Evolutionary conservation across 306 rosid species (phyloP).

Genomic region (Nissolia schottii): DNA sequence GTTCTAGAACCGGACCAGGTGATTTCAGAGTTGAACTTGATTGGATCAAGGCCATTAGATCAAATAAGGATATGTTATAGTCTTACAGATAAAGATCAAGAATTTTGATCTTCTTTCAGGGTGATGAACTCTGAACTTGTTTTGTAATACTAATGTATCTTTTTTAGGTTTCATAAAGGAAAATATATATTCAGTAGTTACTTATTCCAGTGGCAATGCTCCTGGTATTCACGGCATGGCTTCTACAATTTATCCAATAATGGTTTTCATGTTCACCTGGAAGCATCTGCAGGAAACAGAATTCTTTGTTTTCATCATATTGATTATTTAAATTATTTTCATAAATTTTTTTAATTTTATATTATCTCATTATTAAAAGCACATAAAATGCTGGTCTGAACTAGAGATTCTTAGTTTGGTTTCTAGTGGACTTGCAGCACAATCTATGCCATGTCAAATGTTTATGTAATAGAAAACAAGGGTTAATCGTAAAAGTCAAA

Average conservation of each 20-base stretch:
- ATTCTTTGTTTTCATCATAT: constrained; percentile 17
- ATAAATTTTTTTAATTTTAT: not conserved
- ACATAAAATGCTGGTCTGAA: not conserved
- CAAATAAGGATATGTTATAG: constrained; percentile 33
- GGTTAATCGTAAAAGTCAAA: too few species aligned
- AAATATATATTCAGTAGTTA: constrained; percentile 10
- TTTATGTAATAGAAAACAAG: too few species aligned
- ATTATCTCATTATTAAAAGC: not conserved
- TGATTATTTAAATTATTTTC: not conserved
- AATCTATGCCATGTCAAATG: not conserved
- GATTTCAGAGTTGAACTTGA: constrained; percentile 80
- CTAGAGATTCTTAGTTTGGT: not conserved
- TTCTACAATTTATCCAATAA: not conserved
- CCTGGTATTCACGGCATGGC: not conserved
- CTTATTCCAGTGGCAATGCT: not conserved
- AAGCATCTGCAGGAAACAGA: not conserved
- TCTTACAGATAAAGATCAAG: not conserved
- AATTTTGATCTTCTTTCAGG: constrained; percentile 14
- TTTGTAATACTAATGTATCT: constrained; percentile 25
- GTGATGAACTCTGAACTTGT: not conserved
- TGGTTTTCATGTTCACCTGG: not conserved
- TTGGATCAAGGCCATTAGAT: constrained; percentile 80
- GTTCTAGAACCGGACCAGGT: constrained; percentile 78
- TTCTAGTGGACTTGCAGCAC: not conserved
- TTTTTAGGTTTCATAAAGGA: constrained; percentile 3